Evolutionary conservation across 805 yeast species (phyloP), one percentile per base, ranked within the genome.

Genomic region (Myxozyma sirexii): DNA sequence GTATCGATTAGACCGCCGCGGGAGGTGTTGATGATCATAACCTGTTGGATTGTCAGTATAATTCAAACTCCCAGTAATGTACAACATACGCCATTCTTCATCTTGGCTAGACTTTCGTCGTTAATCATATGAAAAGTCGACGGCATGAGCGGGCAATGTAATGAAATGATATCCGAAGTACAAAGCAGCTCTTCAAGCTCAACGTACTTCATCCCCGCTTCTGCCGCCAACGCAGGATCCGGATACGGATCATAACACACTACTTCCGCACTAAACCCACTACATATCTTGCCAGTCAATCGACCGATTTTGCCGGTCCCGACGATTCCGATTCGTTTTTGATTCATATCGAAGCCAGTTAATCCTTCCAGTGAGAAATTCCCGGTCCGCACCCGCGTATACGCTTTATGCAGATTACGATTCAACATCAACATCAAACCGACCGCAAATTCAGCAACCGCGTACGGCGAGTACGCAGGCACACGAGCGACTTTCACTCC

Each of bases 1-100:
- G 80, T 82, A 64, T 80, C 77, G 55, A 80, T 76, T 35, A 80
- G 75, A 2, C 82, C 82, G 3, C 84, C 84, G 49, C 84, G 71
- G 15, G 83, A 80, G 29, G 81, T 79, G 69, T 80, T 80, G 56
- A 80, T 70, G 12, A 80, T 67, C 43, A 79, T 72, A n/a, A 70
- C 77, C 55, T 56, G n/a, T 0, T 5, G 26, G 3, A 4, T n/a
- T 19, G 21, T 33, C 7, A 38, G 33, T 13, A 29, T 4, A 13
- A 31, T 4, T 15, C 13, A 12, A 31, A 38, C 8, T 1, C 4
- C 26, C 4, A 12, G 27, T n/a, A 17, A 43, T n/a, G 4, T 19
- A 26, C 1, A 73, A 80, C 58, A n/a, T 43, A 55, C 58, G 10
- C 80, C 82, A 50, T 73, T 71, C 66, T 81, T 80, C 80, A 79